phyloP scores from a whole-genome alignment of 2,329 filamentous ascomycete genomes.

The Aspergillus vadensis region DNA sequence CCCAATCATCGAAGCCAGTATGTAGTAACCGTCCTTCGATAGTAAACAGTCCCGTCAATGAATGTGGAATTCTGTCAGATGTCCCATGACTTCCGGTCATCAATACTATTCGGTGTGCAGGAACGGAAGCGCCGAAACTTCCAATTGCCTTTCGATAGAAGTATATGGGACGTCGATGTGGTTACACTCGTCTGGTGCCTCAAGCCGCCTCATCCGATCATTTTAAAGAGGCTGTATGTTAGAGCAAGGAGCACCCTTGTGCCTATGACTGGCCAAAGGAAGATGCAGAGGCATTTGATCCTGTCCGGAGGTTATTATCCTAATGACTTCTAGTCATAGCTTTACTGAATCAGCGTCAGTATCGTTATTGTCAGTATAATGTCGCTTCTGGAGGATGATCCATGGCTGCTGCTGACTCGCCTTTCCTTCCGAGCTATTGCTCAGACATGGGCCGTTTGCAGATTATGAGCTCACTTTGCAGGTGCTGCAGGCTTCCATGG shows the following conservation, averaged over 20 bases:
- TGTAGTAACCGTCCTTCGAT: background rate
- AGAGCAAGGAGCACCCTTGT: background rate
- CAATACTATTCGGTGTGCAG: background rate
- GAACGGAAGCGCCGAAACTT: background rate
- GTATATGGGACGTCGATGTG: background rate
- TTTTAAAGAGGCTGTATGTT: background rate
- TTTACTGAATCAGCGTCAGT: background rate
- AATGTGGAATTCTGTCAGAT: background rate
- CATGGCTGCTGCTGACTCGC: background rate
- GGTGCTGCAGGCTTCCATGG: background rate
- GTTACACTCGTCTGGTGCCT: background rate
- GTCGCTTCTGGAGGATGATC: background rate
- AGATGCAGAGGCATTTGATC: background rate
- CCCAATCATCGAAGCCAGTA: background rate
- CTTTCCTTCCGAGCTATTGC: background rate
- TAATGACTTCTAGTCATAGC: background rate
- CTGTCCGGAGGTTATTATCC: background rate
- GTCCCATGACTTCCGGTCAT: background rate
- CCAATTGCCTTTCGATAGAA: background rate
- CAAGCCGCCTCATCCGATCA: background rate
- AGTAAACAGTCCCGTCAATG: background rate
- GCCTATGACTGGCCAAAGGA: background rate
- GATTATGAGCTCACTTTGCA: background rate
- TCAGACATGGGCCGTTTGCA: background rate
- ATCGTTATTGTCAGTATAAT: background rate